These are phyloP conservation scores for Dendrothele bispora DNA, from an alignment of 768 basidiomycete species.

Conservation along the genomic window DNA sequence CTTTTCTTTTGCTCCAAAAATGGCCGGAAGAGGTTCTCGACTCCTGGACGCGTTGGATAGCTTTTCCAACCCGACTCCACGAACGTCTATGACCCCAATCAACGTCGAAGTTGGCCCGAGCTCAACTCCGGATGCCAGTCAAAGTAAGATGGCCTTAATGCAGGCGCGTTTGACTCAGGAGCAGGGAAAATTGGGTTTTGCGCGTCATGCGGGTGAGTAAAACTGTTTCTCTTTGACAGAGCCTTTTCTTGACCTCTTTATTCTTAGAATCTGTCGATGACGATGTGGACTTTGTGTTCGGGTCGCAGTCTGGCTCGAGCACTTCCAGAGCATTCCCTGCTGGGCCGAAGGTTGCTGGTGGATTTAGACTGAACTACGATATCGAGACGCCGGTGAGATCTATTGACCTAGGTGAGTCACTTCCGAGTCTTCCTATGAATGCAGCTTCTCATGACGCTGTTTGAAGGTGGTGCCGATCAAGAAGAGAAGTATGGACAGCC, in stretches of 20 bases:
- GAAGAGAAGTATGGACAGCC: constrained; percentile 37
- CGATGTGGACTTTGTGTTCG: constrained; percentile 21
- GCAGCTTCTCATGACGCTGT: background rate
- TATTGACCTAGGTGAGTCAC: constrained; percentile 43
- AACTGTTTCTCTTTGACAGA: too few relatives aligned
- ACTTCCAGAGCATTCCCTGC: background rate
- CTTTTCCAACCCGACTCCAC: constrained; percentile 15
- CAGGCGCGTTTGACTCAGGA: constrained; percentile 4
- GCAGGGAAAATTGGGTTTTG: background rate
- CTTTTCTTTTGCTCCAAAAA: too few relatives aligned
- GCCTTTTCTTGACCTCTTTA: background rate
- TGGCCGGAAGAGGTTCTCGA: constrained; percentile 20
- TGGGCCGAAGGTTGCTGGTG: constrained; percentile 14
- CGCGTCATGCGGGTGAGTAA: background rate
- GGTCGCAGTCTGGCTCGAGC: constrained; percentile 11
- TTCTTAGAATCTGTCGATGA: background rate
- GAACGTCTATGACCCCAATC: constrained; percentile 5
- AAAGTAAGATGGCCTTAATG: background rate
- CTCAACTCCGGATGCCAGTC: background rate
- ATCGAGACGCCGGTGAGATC: constrained; percentile 42
- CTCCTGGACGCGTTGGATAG: constrained; percentile 31
- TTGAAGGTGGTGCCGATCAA: constrained; percentile 52
- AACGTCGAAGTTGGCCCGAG: constrained; percentile 10
- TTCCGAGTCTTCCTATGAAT: background rate
- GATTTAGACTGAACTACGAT: constrained; percentile 53